Conservation (phyloP, 208 protist species). For the Acanthamoeba royreba region DNA sequence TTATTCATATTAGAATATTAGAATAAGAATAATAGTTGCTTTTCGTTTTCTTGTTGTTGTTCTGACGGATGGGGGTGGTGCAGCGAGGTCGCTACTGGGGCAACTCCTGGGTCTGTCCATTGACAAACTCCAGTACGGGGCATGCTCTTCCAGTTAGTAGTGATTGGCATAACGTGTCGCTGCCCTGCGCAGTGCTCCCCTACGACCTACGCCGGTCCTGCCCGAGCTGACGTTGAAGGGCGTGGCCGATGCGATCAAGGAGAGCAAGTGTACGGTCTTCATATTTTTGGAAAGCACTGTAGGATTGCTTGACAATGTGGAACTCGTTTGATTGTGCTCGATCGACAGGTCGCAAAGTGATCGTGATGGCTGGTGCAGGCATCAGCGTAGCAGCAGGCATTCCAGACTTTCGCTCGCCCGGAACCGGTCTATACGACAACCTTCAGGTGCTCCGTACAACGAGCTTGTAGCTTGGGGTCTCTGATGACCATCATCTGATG, state of each 20-base stretch:
- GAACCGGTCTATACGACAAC: constrained; percentile 89
- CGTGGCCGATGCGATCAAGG: constrained; percentile 8
- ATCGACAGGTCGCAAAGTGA: background rate
- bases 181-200: background rate
- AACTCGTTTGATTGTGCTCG: background rate
- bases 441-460: too few species aligned
- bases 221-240: constrained; percentile 9
- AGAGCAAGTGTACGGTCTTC: background rate
- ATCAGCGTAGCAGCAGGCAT: constrained; percentile 69
- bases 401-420: constrained; percentile 83
- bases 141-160: background rate
- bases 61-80: too few species aligned
- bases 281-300: background rate
- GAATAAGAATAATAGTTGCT: too few species aligned
- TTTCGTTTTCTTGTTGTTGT: too few species aligned
- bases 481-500: too few species aligned
- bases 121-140: too few species aligned
- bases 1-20: too few species aligned
- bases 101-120: too few species aligned
- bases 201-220: background rate
- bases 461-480: too few species aligned
- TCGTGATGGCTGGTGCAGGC: constrained; percentile 82
- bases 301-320: background rate
- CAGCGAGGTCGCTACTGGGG: too few species aligned
- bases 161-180: background rate